These are phyloP conservation scores for Talaromyces atroroseus DNA, from an alignment of 2,329 filamentous ascomycete species.

Conservation along the genomic window DNA sequence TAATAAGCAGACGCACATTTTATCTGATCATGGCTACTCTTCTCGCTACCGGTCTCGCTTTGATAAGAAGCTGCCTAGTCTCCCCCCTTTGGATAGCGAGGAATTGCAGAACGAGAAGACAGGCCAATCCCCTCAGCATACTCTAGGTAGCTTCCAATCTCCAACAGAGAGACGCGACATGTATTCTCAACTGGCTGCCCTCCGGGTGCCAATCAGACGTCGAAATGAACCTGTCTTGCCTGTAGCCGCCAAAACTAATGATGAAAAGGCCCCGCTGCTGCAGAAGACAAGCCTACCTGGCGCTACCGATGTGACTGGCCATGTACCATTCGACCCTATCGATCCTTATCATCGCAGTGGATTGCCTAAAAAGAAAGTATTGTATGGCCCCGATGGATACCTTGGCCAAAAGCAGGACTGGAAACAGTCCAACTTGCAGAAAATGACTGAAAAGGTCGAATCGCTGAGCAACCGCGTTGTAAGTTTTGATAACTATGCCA, in stretches of 20 bases:
- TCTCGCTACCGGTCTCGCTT: neutral
- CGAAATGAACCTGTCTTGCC: neutral
- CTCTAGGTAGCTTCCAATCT: neutral
- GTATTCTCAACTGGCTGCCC: slow-evolving; percentile 7
- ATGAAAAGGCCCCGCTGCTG: neutral
- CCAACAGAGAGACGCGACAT: neutral
- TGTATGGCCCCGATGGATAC: slow-evolving; percentile 12
- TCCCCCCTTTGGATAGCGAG: neutral
- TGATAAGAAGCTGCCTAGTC: neutral
- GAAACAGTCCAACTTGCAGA: slow-evolving; percentile 9
- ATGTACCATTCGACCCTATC: slow-evolving; percentile 11
- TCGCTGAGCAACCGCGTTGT: slow-evolving; percentile 10
- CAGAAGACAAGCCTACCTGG: neutral
- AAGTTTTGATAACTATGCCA: neutral
- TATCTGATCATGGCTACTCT: neutral
- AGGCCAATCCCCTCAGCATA: neutral
- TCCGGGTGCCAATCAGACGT: slow-evolving; percentile 3
- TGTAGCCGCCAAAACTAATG: neutral
- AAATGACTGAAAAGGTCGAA: slow-evolving; percentile 4
- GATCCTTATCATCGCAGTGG: slow-evolving; percentile 13
- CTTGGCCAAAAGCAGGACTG: slow-evolving; percentile 11
- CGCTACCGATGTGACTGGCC: neutral
- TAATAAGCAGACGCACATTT: neutral
- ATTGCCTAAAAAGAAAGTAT: slow-evolving; percentile 11
- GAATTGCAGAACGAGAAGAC: neutral